Evolutionary conservation across 208 protist genomes (phyloP).

Genomic region (Angomonas deanei): DNA sequence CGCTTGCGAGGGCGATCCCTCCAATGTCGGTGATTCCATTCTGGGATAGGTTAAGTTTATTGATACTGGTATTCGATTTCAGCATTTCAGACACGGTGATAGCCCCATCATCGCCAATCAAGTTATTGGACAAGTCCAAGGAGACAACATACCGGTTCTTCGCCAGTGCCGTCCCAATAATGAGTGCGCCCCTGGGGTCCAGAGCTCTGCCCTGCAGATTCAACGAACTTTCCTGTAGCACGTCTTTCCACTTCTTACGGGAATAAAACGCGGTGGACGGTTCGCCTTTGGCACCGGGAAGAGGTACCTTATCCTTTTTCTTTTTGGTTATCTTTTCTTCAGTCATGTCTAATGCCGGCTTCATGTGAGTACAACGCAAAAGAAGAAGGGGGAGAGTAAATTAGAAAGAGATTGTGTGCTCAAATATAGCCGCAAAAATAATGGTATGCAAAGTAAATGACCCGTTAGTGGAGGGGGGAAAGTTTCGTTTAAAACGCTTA

Average conservation of each 20-base stretch:
- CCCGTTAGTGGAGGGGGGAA: no score
- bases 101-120: constrained; percentile 69
- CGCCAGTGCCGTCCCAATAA: constrained; percentile 56
- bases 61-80: constrained; percentile 48
- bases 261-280: constrained; percentile 76
- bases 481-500: no score
- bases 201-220: constrained; percentile 55
- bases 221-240: constrained; percentile 43
- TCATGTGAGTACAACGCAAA: not conserved
- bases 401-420: not conserved
- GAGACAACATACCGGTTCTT: constrained; percentile 57
- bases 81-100: constrained; percentile 63
- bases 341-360: not conserved
- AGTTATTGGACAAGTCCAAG: constrained; percentile 67
- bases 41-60: constrained; percentile 67
- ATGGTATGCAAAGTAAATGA: no score
- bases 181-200: constrained; percentile 51
- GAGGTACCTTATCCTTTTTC: constrained; percentile 76
- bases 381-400: not conserved
- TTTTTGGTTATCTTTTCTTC: constrained; percentile 1
- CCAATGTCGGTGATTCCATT: constrained; percentile 79
- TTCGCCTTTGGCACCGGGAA: constrained; percentile 65
- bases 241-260: constrained; percentile 55
- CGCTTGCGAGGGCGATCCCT: constrained; percentile 78
- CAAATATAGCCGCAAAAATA: no score